A percentile compares a stretch with the other conserved stretches of the same genome.
Evolutionary conservation across 176 grass and related monocot genomes (phyloP).

Genomic region (Phoenix dactylifera): DNA sequence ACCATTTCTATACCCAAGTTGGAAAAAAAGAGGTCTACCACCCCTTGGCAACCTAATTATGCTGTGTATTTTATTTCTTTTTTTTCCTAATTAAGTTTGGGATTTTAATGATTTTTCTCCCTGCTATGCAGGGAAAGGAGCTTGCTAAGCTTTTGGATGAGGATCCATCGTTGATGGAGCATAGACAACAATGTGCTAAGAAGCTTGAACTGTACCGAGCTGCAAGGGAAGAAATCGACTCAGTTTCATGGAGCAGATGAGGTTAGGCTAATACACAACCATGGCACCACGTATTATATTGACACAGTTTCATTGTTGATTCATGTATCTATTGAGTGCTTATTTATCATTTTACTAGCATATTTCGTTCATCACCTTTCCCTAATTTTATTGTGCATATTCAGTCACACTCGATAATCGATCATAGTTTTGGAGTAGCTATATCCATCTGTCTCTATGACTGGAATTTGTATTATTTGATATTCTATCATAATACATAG

Average conservation of each 20-base stretch:
- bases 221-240: slow-evolving; percentile 53
- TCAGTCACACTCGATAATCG: no score
- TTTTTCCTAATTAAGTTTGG: background rate
- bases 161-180: slow-evolving; percentile 57
- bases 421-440: no score
- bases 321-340: no score
- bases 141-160: slow-evolving; percentile 54
- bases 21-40: slow-evolving; percentile 40
- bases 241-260: slow-evolving; percentile 41
- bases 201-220: slow-evolving; percentile 63
- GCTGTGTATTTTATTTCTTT: background rate
- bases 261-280: background rate
- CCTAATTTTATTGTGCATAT: no score
- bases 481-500: no score
- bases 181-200: slow-evolving; percentile 39
- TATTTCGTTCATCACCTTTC: no score
- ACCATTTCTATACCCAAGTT: slow-evolving; percentile 49
- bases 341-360: no score
- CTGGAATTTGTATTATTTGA: no score
- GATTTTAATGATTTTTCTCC: slow-evolving; percentile 6
- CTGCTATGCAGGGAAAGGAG: slow-evolving; percentile 27
- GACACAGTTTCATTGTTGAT: no score
- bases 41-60: background rate
- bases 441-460: no score
- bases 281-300: no score